Percentiles rank a stretch among this genome's conserved stretches.
Conservation (phyloP, 1,284 basidiomycete species). For the Spongispora temasekensis region DNA sequence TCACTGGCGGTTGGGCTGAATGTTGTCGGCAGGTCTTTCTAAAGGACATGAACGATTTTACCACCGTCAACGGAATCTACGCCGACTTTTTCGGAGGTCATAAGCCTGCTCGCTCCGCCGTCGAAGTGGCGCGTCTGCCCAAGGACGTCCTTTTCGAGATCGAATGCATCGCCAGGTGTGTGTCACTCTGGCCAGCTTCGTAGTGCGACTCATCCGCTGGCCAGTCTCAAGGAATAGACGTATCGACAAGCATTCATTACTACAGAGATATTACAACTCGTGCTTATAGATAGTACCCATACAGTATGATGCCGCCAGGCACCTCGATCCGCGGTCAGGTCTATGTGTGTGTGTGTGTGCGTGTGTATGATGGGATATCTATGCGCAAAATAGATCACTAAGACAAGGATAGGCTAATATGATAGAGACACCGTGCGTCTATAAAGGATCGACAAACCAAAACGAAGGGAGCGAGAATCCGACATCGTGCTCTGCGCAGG, state of each 20-base stretch:
- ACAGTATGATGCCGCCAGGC: background rate
- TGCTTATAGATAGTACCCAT: slow-evolving; percentile 5
- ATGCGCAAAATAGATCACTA: slow-evolving; percentile 22
- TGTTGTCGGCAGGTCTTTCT: slow-evolving; percentile 72
- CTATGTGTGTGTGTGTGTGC: slow-evolving; percentile 20
- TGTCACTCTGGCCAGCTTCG: background rate
- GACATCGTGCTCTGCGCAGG: background rate
- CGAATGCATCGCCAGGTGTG: slow-evolving; percentile 80
- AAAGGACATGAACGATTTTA: slow-evolving; percentile 92
- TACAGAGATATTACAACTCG: slow-evolving; percentile 11
- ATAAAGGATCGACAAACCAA: slow-evolving; percentile 14
- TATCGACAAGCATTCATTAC: background rate
- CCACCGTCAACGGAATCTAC: slow-evolving; percentile 79
- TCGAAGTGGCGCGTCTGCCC: slow-evolving; percentile 77
- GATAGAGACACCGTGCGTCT: background rate
- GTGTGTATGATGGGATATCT: slow-evolving; percentile 24
- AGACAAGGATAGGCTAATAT: slow-evolving; percentile 3
- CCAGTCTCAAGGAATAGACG: slow-evolving; percentile 25
- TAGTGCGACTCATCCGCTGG: background rate
- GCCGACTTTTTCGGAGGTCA: slow-evolving; percentile 83
- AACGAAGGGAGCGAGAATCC: background rate
- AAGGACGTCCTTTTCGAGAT: slow-evolving; percentile 88
- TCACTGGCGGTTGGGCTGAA: too few species aligned
- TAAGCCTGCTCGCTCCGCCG: slow-evolving; percentile 91
- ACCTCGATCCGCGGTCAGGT: slow-evolving; percentile 6